phyloP scores from a whole-genome alignment of 768 basidiomycete genomes.

The Suillus decipiens region DNA sequence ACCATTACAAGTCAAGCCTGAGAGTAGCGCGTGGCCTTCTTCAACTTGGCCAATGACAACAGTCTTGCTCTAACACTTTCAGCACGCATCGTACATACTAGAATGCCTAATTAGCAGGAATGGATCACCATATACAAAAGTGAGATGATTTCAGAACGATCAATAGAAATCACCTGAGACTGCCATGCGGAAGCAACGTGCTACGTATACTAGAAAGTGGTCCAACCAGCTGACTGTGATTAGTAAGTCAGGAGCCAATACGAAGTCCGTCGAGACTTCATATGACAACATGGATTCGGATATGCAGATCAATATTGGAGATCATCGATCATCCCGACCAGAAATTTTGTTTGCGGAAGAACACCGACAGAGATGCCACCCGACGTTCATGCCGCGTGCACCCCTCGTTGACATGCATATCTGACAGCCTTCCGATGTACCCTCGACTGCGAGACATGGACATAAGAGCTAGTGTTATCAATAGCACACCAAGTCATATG shows the following conservation, averaged over 20 bases:
- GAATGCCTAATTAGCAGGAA: not conserved
- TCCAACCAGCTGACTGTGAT: not conserved
- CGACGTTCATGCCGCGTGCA: not conserved
- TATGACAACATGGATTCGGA: not conserved
- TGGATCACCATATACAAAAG: not conserved
- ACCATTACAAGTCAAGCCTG: too few species aligned
- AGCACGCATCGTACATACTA: not conserved
- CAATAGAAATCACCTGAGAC: not conserved
- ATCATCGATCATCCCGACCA: not conserved
- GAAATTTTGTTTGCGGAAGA: not conserved
- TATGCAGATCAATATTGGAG: not conserved
- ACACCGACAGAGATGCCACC: not conserved
- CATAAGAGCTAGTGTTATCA: not conserved
- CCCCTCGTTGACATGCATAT: not conserved
- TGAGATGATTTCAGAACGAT: not conserved
- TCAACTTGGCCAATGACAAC: not conserved
- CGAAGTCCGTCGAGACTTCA: constrained; percentile 1
- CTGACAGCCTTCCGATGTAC: not conserved
- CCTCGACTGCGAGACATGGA: not conserved
- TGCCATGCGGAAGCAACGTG: constrained; percentile 7
- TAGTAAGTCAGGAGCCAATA: not conserved
- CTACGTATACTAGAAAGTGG: not conserved
- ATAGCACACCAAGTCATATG: not conserved
- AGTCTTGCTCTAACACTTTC: too few species aligned
- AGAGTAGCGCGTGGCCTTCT: not conserved